Evolutionary conservation across 352 stramenopile genomes (phyloP), one percentile per base, ranked within the genome.

Genomic region (Globisporangium camurandrum): DNA sequence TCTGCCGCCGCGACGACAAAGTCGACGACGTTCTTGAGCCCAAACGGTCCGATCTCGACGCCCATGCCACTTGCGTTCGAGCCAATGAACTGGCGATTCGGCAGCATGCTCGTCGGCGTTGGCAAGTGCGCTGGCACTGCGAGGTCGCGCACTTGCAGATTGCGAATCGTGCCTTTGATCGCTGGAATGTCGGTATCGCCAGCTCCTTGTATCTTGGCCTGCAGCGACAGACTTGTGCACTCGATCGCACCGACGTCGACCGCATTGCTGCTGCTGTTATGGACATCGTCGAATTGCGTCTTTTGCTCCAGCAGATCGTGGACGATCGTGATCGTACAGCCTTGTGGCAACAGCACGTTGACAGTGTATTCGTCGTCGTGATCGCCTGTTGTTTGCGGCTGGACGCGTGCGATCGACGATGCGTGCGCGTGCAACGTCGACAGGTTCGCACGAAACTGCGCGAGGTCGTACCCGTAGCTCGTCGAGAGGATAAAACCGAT

Each of bases 111-210:
- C 43, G 67, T 50, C 28, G 49, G 54, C 17, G 61, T 49, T 27
- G 70, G 55, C 36, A 68, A 55, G 3, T 50, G 53, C 49, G 51
- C 66, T 57, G 76, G 73, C 47, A 60, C 58, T 19, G 75, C 84
- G 42, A 85, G 56, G 59, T 92, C 77, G 36, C 62, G 84, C 37
- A 89, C 47, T 55, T 87, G 73, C 20, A 92, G 53, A 54, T 88
- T 86, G 46, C 77, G 72, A 22, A 89, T 22, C 14, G 66, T 83
- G 12, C 77, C 75, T 55, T 86, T 92, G 20, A 87, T 38, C 27
- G 78, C 66, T 37, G 52, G 52, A 4, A 45, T 14, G 12, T 24
- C 19, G 4, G 45, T 23, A 14, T 4, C 19, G 11, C 19, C 30
- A 1, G 8, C 28, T 8, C 38, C 38, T 17, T 42, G 52, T 19